Evolutionary conservation across 495 filamentous ascomycete genomes (phyloP).

Genomic region (Clavariopsis aquatica): DNA sequence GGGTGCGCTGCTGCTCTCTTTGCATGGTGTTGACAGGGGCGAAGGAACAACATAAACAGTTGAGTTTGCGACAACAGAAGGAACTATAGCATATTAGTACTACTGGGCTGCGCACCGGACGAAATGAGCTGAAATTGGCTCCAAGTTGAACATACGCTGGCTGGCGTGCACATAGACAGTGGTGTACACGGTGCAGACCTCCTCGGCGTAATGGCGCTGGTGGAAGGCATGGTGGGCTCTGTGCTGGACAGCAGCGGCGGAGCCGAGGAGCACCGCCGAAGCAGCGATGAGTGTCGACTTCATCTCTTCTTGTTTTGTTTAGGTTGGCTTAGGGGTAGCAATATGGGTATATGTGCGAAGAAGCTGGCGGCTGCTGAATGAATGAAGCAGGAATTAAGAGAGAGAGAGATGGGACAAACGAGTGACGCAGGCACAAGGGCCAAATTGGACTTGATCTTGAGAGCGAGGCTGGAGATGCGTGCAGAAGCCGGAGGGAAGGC

Average conservation of each 20-base stretch:
- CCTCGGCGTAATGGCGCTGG: slow-evolving; percentile 40
- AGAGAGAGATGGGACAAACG: slow-evolving; percentile 48
- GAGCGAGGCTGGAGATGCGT: slow-evolving; percentile 27
- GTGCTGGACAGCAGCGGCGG: slow-evolving; percentile 60
- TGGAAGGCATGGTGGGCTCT: slow-evolving; percentile 63
- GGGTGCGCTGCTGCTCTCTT: slow-evolving; percentile 73
- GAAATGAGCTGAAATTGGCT: slow-evolving; percentile 16
- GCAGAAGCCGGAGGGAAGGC: slow-evolving; percentile 26
- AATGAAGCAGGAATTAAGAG: slow-evolving; percentile 83
- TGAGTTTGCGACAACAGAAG: slow-evolving; percentile 65
- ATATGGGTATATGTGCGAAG: slow-evolving; percentile 16
- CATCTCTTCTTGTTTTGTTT: slow-evolving; percentile 52
- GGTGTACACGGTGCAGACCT: slow-evolving; percentile 68
- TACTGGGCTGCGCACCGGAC: slow-evolving; percentile 20
- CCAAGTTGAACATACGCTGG: slow-evolving; percentile 28
- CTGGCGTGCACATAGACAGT: slow-evolving; percentile 45
- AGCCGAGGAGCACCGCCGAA: slow-evolving; percentile 65
- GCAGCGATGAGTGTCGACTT: slow-evolving; percentile 66
- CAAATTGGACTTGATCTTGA: slow-evolving; percentile 21
- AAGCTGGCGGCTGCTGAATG: slow-evolving; percentile 89
- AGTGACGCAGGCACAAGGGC: slow-evolving; percentile 40
- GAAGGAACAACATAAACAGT: slow-evolving; percentile 52
- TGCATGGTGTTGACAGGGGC: slow-evolving; percentile 68
- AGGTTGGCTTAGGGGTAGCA: slow-evolving; percentile 29
- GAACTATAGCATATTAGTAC: slow-evolving; percentile 49